These are phyloP conservation scores for Trifolium fragiferum DNA, from an alignment of 306 rosid genomes.

Conservation along the genomic window DNA sequence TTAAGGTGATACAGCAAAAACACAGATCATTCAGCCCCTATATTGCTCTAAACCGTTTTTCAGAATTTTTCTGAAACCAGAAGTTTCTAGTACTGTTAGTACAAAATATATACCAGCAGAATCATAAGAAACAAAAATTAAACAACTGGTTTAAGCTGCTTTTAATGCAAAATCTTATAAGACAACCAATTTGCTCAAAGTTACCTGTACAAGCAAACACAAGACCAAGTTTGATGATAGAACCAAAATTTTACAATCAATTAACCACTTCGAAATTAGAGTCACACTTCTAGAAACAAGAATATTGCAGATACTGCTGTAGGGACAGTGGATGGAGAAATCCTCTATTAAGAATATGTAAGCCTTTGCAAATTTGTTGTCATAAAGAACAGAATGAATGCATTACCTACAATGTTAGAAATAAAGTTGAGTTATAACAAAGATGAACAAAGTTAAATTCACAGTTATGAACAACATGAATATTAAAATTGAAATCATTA, in stretches of 20 bases:
- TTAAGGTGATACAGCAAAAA: constrained; percentile 6
- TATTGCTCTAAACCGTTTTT: background rate
- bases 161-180: constrained; percentile 10
- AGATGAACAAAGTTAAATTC: background rate
- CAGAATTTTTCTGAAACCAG: constrained; percentile 2
- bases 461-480: background rate
- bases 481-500: background rate
- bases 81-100: constrained; percentile 9
- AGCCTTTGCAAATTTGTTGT: constrained; percentile 29
- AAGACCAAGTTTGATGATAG: constrained; percentile 19
- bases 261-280: constrained; percentile 33
- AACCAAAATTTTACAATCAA: background rate
- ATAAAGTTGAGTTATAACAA: constrained; percentile 28
- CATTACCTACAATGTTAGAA: constrained; percentile 29
- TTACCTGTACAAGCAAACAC: constrained; percentile 37
- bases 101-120: constrained; percentile 33
- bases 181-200: background rate
- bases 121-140: background rate
- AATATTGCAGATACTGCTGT: background rate
- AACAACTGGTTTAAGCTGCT: background rate
- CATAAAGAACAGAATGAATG: background rate
- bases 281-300: constrained; percentile 29
- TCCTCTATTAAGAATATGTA: constrained; percentile 1
- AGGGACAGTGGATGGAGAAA: background rate
- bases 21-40: background rate